Base-by-base conservation (phyloP, 2,329 filamentous ascomycete species). In the Boeremia exigua region DNA sequence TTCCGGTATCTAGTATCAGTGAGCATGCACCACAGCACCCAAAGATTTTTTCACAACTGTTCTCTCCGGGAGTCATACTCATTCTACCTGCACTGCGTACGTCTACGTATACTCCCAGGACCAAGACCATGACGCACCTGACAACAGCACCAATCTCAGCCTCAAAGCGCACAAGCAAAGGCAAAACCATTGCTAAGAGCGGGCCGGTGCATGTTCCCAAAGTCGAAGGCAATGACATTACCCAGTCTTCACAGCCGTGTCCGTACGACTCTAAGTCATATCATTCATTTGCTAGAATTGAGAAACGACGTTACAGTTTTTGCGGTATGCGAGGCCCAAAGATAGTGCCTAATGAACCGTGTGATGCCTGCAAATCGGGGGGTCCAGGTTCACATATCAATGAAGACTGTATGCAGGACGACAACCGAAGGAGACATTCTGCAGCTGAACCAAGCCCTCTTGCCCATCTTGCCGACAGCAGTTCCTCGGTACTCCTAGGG, bases 271-370 rank as follows among this genome's bases (percentile, higher is more conserved):
- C 62, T 1, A 50, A 56, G 8, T 33, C 25, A 3, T 65, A 67
- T 32, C 56, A 63, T 39, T 67, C 62, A 0, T 68, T 67, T 39
- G 48, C 61, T 6, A 60, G 44, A 11, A 56, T 68, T n/a, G 65
- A 70, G 37, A 52, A 56, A 9, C 37, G 48, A 12, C 42, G 40
- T 11, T 63, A 54, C 37, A 45, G 34, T n/a, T 55, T 61, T 36
- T 68, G 61, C 44, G 62, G 59, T n/a, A 53, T 65, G 45, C 48
- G 52, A 30, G 48, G 56, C 14, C 33, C 58, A 30, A 38, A 45
- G 37, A 51, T 48, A 14, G n/a, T 34, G 9, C 19, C 52, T 1
- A 57, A 48, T 37, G 40, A 42, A 5, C 62, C 60, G n/a, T 68
- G 63, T 50, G 29, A 40, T 2, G 54, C 56, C 3, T 69, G 60